Percentiles rank a stretch among this genome's conserved stretches.
Evolutionary conservation across 768 basidiomycete genomes (phyloP).

Genomic region (Tephrocybe sp.): DNA sequence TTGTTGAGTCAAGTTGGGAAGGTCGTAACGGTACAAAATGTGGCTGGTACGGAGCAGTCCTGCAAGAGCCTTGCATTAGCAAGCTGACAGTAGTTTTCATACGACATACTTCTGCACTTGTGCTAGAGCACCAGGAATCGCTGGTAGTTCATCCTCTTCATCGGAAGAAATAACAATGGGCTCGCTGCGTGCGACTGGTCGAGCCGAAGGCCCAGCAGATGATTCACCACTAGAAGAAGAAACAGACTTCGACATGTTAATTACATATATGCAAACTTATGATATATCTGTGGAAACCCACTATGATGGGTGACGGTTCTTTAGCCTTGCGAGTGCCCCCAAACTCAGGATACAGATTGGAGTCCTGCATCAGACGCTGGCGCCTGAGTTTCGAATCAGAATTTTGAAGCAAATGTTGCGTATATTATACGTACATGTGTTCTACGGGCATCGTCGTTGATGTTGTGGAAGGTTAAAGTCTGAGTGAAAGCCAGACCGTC

Average conservation of each 20-base stretch:
- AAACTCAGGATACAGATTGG: constrained; percentile 32
- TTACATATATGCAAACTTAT: background rate
- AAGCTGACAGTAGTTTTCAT: background rate
- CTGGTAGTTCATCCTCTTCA: constrained; percentile 27
- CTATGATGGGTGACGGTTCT: constrained; percentile 25
- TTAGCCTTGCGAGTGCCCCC: constrained; percentile 19
- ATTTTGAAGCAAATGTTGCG: background rate
- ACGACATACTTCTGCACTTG: constrained; percentile 14
- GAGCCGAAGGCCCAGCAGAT: constrained; percentile 12
- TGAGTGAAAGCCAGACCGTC: constrained; percentile 10
- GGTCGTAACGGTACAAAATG: constrained; percentile 8
- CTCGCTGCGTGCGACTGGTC: constrained; percentile 11
- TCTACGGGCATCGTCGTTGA: constrained; percentile 31
- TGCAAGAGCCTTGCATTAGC: background rate
- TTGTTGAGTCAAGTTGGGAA: constrained; percentile 1
- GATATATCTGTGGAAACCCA: constrained; percentile 19
- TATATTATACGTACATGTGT: constrained; percentile 29
- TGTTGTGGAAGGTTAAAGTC: background rate
- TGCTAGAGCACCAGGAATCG: constrained; percentile 8
- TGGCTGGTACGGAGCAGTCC: background rate
- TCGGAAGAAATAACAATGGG: constrained; percentile 36
- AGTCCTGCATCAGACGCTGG: constrained; percentile 28
- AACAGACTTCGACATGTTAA: constrained; percentile 20
- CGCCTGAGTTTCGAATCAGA: constrained; percentile 22
- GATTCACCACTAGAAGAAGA: constrained; percentile 25